phyloP scores from a whole-genome alignment of 2,329 filamentous ascomycete species.

The Stylonectria norvegica region DNA sequence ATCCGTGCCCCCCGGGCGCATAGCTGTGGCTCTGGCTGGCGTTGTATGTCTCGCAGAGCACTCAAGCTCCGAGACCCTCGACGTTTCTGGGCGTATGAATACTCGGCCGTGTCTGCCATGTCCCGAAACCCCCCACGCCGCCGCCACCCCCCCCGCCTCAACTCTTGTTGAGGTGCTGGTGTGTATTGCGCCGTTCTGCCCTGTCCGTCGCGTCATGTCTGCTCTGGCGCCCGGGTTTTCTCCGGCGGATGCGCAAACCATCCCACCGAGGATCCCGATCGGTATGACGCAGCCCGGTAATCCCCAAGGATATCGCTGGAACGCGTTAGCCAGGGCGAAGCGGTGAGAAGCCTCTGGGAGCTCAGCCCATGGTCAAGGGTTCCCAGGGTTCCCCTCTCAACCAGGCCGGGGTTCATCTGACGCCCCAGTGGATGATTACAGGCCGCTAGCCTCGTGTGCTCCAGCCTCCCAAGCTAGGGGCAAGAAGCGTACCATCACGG shows the following conservation, averaged over 20 bases:
- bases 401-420: conserved; percentile 18
- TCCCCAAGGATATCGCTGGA: conserved; percentile 17
- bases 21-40: no score
- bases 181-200: conserved; percentile 14
- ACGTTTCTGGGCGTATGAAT: conserved; percentile 11
- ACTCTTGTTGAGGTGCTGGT: conserved; percentile 14
- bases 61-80: neutral
- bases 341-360: conserved; percentile 15
- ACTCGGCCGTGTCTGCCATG: conserved; percentile 21
- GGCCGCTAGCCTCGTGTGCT: neutral
- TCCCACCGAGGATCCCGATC: conserved; percentile 16
- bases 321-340: conserved; percentile 16
- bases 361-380: conserved; percentile 14
- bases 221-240: conserved; percentile 17
- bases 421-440: conserved; percentile 14
- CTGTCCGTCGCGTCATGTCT: conserved; percentile 23
- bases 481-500: no score
- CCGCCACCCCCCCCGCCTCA: conserved; percentile 6
- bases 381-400: no score
- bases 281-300: conserved; percentile 26
- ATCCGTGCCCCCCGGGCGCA: conserved; percentile 20
- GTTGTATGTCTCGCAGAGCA: conserved; percentile 15
- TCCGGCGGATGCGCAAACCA: conserved; percentile 15
- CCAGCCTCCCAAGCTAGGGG: conserved; percentile 1
- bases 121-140: conserved; percentile 14